Evolutionary conservation across 805 yeast species (phyloP).

Genomic region (Cyberlindnera maritima): DNA sequence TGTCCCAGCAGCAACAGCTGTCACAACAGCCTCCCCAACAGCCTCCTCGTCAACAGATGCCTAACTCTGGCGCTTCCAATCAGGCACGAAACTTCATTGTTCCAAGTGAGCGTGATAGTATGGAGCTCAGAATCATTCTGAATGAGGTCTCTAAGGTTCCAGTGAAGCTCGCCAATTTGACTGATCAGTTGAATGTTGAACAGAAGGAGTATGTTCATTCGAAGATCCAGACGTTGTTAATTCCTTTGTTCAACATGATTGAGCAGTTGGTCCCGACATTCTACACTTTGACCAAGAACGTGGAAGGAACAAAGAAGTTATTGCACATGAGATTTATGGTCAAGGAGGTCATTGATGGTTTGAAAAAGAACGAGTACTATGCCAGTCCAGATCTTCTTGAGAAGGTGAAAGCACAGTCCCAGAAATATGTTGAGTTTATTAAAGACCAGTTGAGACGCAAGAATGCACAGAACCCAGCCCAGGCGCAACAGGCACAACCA

Average conservation of each 20-base stretch:
- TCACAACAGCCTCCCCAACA: not conserved
- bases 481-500: conserved; percentile 26
- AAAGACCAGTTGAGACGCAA: conserved; percentile 52
- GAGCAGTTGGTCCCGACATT: conserved; percentile 79
- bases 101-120: conserved; percentile 61
- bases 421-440: conserved; percentile 71
- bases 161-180: conserved; percentile 62
- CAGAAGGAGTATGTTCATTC: conserved; percentile 63
- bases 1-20: conserved; percentile 12
- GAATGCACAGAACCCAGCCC: conserved; percentile 30
- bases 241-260: conserved; percentile 55
- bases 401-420: conserved; percentile 68
- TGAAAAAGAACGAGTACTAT: conserved; percentile 60
- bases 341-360: conserved; percentile 67
- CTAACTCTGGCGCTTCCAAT: conserved; percentile 1
- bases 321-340: conserved; percentile 79
- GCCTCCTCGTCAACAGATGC: conserved; percentile 9
- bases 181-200: conserved; percentile 54
- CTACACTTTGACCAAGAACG: conserved; percentile 70
- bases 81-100: conserved; percentile 20
- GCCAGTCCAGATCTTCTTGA: conserved; percentile 73
- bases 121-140: conserved; percentile 56
- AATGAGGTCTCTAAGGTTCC: conserved; percentile 70
- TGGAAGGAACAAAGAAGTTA: conserved; percentile 71
- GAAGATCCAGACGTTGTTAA: conserved; percentile 48